Conservation (phyloP, 805 yeast genomes). For the Suhomyces canberraensis region DNA sequence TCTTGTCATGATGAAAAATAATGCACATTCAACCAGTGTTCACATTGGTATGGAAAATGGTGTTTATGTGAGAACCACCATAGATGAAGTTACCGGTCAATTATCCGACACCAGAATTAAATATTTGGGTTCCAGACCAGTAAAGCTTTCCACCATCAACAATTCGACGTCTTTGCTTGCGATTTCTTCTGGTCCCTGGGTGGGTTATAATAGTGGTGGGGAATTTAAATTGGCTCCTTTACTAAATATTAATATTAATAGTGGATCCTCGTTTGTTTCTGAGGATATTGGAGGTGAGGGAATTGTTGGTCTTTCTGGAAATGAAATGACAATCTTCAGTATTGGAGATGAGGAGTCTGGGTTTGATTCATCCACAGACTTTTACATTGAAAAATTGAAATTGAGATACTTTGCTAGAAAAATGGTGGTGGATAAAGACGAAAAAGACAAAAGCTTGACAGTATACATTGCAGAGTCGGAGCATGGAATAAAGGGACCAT, state of each 20-base stretch:
- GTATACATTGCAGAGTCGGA: constrained; percentile 49
- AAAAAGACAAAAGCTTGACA: constrained; percentile 12
- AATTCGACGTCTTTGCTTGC: constrained; percentile 27
- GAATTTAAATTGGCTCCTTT: constrained; percentile 48
- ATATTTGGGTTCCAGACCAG: constrained; percentile 70
- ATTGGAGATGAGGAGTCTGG: constrained; percentile 41
- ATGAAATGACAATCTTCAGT: constrained; percentile 53
- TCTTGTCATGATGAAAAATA: constrained; percentile 18
- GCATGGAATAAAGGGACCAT: constrained; percentile 31
- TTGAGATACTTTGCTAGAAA: constrained; percentile 52
- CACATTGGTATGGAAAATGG: constrained; percentile 88
- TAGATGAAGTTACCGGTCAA: constrained; percentile 58
- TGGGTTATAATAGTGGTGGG: constrained; percentile 36
- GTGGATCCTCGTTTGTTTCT: constrained; percentile 55
- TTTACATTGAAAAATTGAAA: constrained; percentile 30
- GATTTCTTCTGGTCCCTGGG: constrained; percentile 54
- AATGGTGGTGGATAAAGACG: constrained; percentile 25
- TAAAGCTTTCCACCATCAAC: constrained; percentile 43
- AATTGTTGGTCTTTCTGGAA: constrained; percentile 57
- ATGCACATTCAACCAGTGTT: constrained; percentile 30
- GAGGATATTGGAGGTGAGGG: constrained; percentile 63
- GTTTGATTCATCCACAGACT: constrained; percentile 25
- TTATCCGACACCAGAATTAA: constrained; percentile 61
- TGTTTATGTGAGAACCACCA: constrained; percentile 59
- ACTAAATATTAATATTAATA: constrained; percentile 37